Evolutionary conservation across 2,329 filamentous ascomycete genomes (phyloP), one percentile per base, ranked within the genome.

Genomic region (Paraconiothyrium brasiliense): DNA sequence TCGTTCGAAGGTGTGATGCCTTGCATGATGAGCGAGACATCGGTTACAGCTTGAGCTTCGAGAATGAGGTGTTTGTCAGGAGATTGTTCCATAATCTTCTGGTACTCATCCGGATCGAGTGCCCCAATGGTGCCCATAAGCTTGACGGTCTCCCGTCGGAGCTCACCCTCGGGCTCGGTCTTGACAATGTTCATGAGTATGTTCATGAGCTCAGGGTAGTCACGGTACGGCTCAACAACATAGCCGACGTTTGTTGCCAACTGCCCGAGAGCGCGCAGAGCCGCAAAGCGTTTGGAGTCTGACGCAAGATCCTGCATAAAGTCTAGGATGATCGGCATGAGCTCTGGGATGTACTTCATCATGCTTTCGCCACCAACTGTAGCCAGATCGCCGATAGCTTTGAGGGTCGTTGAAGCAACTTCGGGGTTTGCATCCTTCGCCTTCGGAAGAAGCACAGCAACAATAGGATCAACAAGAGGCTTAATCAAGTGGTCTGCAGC

Each of bases 1-100:
- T 99, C 97, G 73, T 92, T 97, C 0, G 94, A 98, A 0, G 95
- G 96, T 0, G 94, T 98, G 44, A 97, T 84, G 14, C 96, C 95
- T 46, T 92, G 93, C 94, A 99, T 99, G 85, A 99, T 98, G 34
- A 99, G 85, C 3, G 94, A 95, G 49, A 99, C 96, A 78, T 99
- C 95, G 0, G 94, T 97, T 71, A 97, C 84, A 9, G 84, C 82
- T 67, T 90, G 85, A n/a, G 86, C 84, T 73, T 90, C 88, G 49
- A 88, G 83, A 58, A 86, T 84, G 51, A 89, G 86, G 72, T 95
- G 92, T 66, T 90, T 87, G 74, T 97, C 94, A 0, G 93, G 93
- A 2, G 90, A 91, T 65, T 90, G 89, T 78, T 98, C 94, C 76
- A 96, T 92, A 56, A 97, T 93, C 82, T 97, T 92, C 81, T 94